Evolutionary conservation across 257 asterid genomes (phyloP), one percentile per base, ranked within the genome.

Genomic region (Nicotiana benthamiana): DNA sequence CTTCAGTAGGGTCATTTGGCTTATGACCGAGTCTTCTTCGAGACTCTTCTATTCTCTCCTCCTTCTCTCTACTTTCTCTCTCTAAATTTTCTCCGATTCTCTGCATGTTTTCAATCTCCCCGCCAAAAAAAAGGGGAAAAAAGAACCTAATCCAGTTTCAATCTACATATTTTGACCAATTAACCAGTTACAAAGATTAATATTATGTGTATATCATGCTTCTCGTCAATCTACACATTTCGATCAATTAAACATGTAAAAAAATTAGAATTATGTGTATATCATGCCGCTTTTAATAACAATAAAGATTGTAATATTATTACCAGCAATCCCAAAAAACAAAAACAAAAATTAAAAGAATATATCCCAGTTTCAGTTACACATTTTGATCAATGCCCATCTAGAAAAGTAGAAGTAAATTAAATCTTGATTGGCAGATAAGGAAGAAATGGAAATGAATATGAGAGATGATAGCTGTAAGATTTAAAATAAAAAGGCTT

Each of bases 171-270:
- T 74, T 26, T 48, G 46, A 22, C 48, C 53, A n/a, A 24, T 7
- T 22, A 51, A 22, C 63, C 32, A n/a, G 20, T 10, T 61, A 65
- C 10, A 34, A 66, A 52, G 16, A 48, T 48, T 48, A 48, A 13
- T 9, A 48, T 11, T 48, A 12, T 48, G 16, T 48, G 54, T 48
- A 48, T 12, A 12, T 52, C 72, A 64, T 63, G 6, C 20, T 63
- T 63, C 40, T 64, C 74, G 46, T 20, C 80, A 76, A 76, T 76
- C 67, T 18, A 54, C 67, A 75, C 48, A 75, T 26, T 75, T 27
- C 15, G 63, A 24, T 75, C 56, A 20, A 26, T 8, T 22, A 75
- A 24, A 43, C 32, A 57, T 20, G 5, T 61, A 17, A 7, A 67
- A 67, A 52, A 51, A 51, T 51, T 12, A 51, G 54, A 51, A 51